A percentile compares a stretch with the other conserved stretches of the same genome.
Conservation (phyloP, 2,329 filamentous ascomycete species). For the Gremmenia infestans region DNA sequence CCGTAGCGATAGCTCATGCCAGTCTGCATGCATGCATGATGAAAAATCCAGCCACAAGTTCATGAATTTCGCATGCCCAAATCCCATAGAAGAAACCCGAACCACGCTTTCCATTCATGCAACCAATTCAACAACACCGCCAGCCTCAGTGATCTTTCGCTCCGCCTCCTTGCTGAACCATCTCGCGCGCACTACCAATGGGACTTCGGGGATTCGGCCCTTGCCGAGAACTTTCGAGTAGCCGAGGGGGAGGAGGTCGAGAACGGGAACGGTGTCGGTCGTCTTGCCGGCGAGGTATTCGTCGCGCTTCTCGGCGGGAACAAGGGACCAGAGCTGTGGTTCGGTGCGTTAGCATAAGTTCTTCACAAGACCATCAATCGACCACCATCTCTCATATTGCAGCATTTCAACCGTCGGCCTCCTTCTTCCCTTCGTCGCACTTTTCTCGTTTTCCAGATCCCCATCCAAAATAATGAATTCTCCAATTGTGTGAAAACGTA, state of each 20-base stretch:
- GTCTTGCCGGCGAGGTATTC: slow-evolving; percentile 78
- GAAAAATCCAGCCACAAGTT: neutral
- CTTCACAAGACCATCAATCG: slow-evolving; percentile 5
- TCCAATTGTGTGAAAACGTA: slow-evolving; percentile 38
- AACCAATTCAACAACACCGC: slow-evolving; percentile 92
- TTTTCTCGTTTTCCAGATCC: neutral
- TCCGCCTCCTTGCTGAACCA: slow-evolving; percentile 96
- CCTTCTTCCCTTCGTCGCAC: neutral
- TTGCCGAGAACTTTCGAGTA: slow-evolving; percentile 99
- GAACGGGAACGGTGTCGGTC: slow-evolving; percentile 89
- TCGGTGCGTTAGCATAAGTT: slow-evolving; percentile 14
- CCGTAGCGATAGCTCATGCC: slow-evolving; percentile 15
- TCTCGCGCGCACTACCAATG: slow-evolving; percentile 88
- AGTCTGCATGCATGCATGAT: neutral
- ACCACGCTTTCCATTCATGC: slow-evolving; percentile 47
- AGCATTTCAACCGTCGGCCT: neutral
- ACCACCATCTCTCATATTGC: neutral
- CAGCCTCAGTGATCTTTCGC: slow-evolving; percentile 98
- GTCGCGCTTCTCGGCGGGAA: slow-evolving; percentile 88
- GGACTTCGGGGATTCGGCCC: slow-evolving; percentile 89
- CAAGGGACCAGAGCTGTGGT: slow-evolving; percentile 83
- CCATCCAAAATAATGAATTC: neutral
- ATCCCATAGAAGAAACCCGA: slow-evolving; percentile 3
- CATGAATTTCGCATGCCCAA: slow-evolving; percentile 6
- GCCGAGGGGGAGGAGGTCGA: slow-evolving; percentile 94